Evolutionary conservation across 1,139 yeast genomes (phyloP).

Genomic region (Yamadazyma dushanensis): DNA sequence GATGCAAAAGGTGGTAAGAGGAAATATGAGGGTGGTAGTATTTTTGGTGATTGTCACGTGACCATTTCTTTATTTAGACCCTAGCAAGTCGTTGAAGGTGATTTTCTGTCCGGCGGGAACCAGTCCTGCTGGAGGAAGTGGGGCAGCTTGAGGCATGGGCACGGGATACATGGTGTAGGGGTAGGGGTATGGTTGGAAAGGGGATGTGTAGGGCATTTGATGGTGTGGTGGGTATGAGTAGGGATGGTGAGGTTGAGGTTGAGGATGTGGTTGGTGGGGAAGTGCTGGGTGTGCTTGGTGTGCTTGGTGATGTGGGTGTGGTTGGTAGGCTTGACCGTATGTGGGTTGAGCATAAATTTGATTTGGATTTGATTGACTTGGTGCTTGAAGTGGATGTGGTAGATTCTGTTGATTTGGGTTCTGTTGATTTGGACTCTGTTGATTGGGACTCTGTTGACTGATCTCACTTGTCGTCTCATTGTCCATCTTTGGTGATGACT

Average conservation of each 20-base stretch:
- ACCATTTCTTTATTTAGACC: constrained; percentile 33
- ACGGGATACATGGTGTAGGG: constrained; percentile 6
- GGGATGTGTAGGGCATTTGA: not conserved
- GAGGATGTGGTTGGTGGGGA: not conserved
- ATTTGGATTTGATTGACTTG: not conserved
- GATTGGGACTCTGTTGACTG: too few relatives aligned
- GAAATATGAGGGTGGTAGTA: too few relatives aligned
- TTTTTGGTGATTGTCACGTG: too few relatives aligned
- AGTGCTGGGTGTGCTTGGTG: not conserved
- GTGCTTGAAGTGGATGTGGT: constrained; percentile 2
- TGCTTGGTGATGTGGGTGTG: not conserved
- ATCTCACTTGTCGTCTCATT: too few relatives aligned
- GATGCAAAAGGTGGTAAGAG: too few relatives aligned
- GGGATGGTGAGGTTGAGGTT: not conserved
- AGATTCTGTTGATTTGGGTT: too few relatives aligned
- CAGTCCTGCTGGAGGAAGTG: constrained; percentile 4
- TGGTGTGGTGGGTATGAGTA: not conserved
- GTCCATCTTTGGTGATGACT: constrained; percentile 19
- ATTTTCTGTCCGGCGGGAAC: constrained; percentile 34
- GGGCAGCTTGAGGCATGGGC: too few relatives aligned
- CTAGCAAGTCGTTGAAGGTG: constrained; percentile 42
- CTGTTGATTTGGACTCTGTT: too few relatives aligned
- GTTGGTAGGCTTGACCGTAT: not conserved
- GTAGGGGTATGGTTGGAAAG: not conserved
- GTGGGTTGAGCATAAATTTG: too few relatives aligned